Base-by-base conservation (phyloP, 768 basidiomycete species). In the Austroboletus festivus region DNA sequence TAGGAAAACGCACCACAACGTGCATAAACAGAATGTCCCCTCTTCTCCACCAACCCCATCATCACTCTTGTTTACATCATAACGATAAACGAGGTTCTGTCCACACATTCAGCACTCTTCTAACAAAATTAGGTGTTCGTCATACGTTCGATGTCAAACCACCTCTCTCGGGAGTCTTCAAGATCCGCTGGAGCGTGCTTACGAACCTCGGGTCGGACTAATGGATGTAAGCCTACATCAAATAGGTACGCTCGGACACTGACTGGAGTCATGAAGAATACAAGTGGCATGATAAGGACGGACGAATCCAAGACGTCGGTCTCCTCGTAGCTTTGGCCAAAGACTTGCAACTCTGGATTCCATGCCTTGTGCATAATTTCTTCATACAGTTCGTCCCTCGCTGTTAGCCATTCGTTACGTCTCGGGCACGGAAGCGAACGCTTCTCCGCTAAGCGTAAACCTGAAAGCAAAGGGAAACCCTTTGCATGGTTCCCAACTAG, bases 11-110 rank as follows among this genome's bases (percentile, higher is more conserved):
- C 44, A 86, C 89, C 87, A 91, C 7, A 91, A 65, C 0, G 88
- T 90, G 60, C 91, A 93, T 40, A 98, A 72, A 51, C 90, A 91
- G 70, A 97, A 96, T 0, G 89, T 93, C 2, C 94, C 94, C 68
- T 96, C 94, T 54, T 95, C 91, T 1, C 94, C 93, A 2, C 95
- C 94, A 12, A 97, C 92, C 7, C 95, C 95, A 58, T 97, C 95
- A 48, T 89, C 85, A 0, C 89, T 83, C 64, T 88, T 88, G 21
- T 66, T 70, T 12, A 88, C 85, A 62, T 98, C 92, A 66, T 97
- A 97, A 8, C 94, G 83, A 62, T 88, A 95, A 6, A 92, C 88
- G 10, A 92, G 77, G 57, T 84, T 85, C 88, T 91, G 54, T n/a
- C 19, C 15, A 41, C 7, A 44, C 5, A 16, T 51, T 54, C 34